These are phyloP conservation scores for Cryphonectria parasitica DNA, from an alignment of 2,329 filamentous ascomycete genomes.

Conservation along the genomic window DNA sequence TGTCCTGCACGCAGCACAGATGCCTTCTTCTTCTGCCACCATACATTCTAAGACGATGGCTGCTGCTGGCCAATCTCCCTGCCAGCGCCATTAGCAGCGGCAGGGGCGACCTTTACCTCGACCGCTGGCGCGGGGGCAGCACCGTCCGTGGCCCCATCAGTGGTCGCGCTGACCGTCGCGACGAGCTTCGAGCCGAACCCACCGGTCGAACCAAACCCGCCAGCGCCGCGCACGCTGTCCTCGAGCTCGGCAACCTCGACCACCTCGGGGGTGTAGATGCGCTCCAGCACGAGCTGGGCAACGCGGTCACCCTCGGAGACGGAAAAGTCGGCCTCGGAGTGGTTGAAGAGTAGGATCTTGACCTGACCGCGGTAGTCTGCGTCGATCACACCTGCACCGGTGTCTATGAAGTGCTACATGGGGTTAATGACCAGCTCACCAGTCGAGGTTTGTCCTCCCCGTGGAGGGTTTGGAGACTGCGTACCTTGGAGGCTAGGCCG, in stretches of 20 bases:
- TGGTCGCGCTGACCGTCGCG: slow-evolving; percentile 7
- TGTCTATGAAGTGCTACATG: slow-evolving; percentile 81
- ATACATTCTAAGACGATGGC: slow-evolving; percentile 28
- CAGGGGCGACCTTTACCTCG: slow-evolving; percentile 6
- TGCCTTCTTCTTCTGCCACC: slow-evolving; percentile 25
- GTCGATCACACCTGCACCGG: slow-evolving; percentile 94
- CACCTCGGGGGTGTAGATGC: slow-evolving; percentile 91
- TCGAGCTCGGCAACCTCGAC: slow-evolving; percentile 87
- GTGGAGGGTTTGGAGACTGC: neutral
- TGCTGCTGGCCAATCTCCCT: slow-evolving; percentile 10
- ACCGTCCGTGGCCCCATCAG: slow-evolving; percentile 11
- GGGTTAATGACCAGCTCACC: neutral
- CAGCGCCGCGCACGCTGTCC: slow-evolving; percentile 86
- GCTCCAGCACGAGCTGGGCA: slow-evolving; percentile 91
- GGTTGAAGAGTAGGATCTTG: slow-evolving; percentile 94
- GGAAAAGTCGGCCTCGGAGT: slow-evolving; percentile 78
- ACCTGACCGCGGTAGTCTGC: slow-evolving; percentile 95
- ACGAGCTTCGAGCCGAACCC: slow-evolving; percentile 25
- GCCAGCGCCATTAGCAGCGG: slow-evolving; percentile 10
- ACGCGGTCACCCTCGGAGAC: slow-evolving; percentile 87
- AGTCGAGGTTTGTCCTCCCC: neutral
- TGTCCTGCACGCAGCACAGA: slow-evolving; percentile 7
- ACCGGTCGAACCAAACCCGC: slow-evolving; percentile 91
- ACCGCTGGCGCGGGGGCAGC: slow-evolving; percentile 8
- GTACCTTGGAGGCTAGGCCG: slow-evolving; percentile 78